These are phyloP conservation scores for Triticum monococcum DNA, from an alignment of 176 grass and related monocot species.

Conservation along the genomic window DNA sequence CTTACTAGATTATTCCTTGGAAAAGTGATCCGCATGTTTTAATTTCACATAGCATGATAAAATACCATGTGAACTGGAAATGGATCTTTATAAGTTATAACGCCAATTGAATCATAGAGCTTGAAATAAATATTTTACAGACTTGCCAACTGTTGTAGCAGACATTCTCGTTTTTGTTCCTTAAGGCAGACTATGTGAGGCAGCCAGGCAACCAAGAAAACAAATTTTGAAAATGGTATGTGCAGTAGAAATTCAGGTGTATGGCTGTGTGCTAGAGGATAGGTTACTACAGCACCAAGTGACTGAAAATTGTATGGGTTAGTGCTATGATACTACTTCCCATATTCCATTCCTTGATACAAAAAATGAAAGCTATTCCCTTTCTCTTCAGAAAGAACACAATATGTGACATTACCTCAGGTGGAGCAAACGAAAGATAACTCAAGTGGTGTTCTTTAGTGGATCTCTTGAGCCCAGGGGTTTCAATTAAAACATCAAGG, in stretches of 20 bases:
- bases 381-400: neutral
- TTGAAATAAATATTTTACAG: neutral
- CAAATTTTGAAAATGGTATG: neutral
- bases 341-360: neutral
- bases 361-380: neutral
- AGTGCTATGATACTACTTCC: neutral
- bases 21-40: neutral
- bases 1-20: neutral
- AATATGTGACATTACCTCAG: conserved; percentile 55
- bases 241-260: neutral
- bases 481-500: conserved; percentile 63
- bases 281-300: neutral
- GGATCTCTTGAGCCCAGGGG: conserved; percentile 61
- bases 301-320: neutral
- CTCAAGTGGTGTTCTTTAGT: conserved; percentile 46
- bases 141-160: neutral
- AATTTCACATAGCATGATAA: neutral
- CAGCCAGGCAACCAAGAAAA: neutral
- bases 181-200: neutral
- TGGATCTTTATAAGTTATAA: neutral
- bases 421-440: conserved; percentile 95
- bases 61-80: neutral
- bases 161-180: neutral
- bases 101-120: neutral
- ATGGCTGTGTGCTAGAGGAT: neutral